Conservation (phyloP, 2,329 filamentous ascomycete species). For the Sporothrix variecibatus region DNA sequence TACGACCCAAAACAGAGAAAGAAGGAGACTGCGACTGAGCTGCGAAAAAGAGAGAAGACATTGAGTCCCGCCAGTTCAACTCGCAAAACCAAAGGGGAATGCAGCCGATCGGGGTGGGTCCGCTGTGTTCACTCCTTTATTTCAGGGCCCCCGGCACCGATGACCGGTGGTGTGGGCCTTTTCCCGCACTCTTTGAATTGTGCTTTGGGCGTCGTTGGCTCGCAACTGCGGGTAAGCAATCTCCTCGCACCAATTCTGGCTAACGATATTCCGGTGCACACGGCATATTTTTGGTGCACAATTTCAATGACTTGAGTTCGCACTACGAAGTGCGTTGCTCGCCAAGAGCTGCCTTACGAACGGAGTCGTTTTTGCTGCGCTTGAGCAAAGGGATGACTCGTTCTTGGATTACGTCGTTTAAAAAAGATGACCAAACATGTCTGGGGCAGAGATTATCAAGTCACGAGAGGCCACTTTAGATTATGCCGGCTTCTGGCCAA, state of each 20-base stretch:
- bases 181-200: neutral
- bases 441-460: neutral
- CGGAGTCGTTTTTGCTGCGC: neutral
- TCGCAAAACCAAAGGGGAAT: neutral
- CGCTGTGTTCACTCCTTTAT: neutral
- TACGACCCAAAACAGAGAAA: neutral
- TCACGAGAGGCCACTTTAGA: neutral
- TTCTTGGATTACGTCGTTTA: neutral
- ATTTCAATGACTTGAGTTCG: neutral
- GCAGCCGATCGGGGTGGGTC: constrained; percentile 8
- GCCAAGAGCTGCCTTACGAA: constrained; percentile 1
- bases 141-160: constrained; percentile 8
- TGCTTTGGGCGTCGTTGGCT: neutral
- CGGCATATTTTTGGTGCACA: neutral
- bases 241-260: neutral
- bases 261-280: neutral
- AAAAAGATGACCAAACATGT: neutral
- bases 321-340: neutral
- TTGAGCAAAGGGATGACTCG: neutral
- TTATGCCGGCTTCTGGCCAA: neutral
- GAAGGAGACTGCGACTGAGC: neutral
- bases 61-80: neutral
- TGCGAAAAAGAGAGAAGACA: too few species aligned
- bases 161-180: constrained; percentile 6
- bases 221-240: constrained; percentile 3